Percentiles rank a stretch among this genome's conserved stretches.
Conservation (phyloP, 108 stramenopile genomes). For the Hondaea fermentalgiana region DNA sequence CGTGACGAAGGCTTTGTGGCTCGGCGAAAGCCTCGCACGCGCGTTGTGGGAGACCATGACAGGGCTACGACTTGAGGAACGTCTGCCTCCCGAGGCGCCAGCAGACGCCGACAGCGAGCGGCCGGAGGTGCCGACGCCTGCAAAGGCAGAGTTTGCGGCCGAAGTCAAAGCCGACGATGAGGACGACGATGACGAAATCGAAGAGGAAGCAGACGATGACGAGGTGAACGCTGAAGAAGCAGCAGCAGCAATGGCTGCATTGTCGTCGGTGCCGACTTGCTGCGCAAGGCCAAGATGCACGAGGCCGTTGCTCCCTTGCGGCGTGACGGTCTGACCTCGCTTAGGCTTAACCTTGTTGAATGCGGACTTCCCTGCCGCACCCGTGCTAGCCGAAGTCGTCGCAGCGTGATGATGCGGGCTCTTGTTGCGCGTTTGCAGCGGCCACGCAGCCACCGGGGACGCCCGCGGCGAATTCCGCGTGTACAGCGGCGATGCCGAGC, state of each 20-base stretch:
- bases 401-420: background rate
- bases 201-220: background rate
- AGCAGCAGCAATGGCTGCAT: background rate
- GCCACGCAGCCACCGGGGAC: background rate
- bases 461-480: background rate
- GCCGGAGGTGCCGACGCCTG: too few relatives aligned
- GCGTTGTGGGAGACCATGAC: too few relatives aligned
- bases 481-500: background rate
- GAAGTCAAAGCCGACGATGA: background rate
- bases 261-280: background rate
- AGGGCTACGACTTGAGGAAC: too few relatives aligned
- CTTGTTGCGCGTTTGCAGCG: background rate
- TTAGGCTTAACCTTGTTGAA: constrained; percentile 4
- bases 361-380: background rate
- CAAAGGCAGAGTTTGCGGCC: too few relatives aligned
- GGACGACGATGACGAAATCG: background rate
- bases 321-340: background rate
- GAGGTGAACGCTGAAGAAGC: background rate
- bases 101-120: too few relatives aligned
- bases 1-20: background rate
- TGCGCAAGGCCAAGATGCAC: background rate
- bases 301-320: background rate
- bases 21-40: background rate
- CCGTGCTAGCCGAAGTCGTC: background rate
- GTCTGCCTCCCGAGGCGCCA: too few relatives aligned